phyloP scores from a whole-genome alignment of 2,329 filamentous ascomycete genomes.

The Pseudogymnoascus sp. region DNA sequence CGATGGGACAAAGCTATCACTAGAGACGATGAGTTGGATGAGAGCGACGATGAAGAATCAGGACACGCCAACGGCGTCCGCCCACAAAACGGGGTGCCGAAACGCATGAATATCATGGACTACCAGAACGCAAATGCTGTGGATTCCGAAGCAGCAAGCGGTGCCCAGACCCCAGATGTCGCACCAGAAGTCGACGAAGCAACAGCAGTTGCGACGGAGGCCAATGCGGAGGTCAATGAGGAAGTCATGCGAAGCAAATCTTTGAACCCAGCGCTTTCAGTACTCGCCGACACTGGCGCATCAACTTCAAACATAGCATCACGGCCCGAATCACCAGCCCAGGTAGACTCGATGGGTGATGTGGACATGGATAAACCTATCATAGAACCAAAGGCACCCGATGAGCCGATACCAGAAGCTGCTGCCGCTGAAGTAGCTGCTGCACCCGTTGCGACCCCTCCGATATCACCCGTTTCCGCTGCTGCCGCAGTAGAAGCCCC shows the following conservation, averaged over 20 bases:
- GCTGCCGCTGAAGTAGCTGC: constrained; percentile 11
- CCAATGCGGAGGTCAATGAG: constrained; percentile 26
- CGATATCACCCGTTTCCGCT: constrained; percentile 7
- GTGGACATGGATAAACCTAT: constrained; percentile 23
- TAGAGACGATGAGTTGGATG: constrained; percentile 72
- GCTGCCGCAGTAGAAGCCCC: constrained; percentile 10
- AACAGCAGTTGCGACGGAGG: constrained; percentile 18
- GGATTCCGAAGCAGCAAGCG: constrained; percentile 46
- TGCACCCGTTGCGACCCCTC: neutral
- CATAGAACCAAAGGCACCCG: neutral
- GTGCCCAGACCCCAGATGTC: constrained; percentile 33
- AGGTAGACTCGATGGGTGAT: constrained; percentile 26
- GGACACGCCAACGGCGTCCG: constrained; percentile 60
- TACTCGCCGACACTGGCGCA: constrained; percentile 15
- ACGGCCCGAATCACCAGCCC: constrained; percentile 19
- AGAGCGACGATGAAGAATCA: constrained; percentile 85
- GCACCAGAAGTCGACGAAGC: constrained; percentile 18
- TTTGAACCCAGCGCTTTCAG: constrained; percentile 14
- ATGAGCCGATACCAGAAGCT: constrained; percentile 3
- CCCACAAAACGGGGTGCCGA: constrained; percentile 38
- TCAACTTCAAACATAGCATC: constrained; percentile 25
- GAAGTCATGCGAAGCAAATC: constrained; percentile 25
- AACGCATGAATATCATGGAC: constrained; percentile 51
- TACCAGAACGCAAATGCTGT: constrained; percentile 46
- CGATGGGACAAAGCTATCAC: constrained; percentile 72